Evolutionary conservation across 2,329 filamentous ascomycete species (phyloP).

Genomic region (Magnaporthiopsis incrustans): DNA sequence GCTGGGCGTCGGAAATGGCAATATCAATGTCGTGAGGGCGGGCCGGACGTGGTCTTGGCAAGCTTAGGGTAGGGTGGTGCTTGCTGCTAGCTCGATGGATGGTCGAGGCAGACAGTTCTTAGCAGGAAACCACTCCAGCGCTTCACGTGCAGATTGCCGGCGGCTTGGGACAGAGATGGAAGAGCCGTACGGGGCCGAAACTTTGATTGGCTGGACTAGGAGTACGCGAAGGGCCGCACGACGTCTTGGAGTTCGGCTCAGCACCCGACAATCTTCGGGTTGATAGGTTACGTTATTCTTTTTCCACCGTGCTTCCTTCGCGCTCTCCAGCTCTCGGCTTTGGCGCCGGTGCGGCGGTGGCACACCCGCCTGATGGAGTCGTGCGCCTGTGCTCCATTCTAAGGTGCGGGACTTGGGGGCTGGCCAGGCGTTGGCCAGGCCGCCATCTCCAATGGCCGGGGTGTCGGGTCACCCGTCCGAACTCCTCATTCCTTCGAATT

Average conservation of each 20-base stretch:
- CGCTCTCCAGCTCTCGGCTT: background rate
- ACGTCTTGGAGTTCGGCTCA: background rate
- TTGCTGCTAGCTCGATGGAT: background rate
- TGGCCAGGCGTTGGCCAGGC: background rate
- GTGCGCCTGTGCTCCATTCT: too few species aligned
- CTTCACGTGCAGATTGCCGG: background rate
- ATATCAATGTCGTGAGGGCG: background rate
- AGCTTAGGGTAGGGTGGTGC: background rate
- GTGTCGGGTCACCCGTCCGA: background rate
- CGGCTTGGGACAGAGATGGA: background rate
- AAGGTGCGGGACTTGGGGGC: background rate
- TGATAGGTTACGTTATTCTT: too few species aligned
- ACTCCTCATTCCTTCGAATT: background rate
- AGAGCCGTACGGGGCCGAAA: background rate
- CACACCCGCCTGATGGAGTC: background rate
- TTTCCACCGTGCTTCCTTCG: background rate
- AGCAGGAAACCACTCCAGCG: background rate
- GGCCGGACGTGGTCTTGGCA: background rate
- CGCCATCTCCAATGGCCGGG: background rate
- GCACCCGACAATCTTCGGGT: background rate
- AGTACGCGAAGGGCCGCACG: background rate
- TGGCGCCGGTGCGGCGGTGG: background rate
- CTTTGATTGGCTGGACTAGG: background rate
- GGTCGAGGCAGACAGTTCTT: background rate
- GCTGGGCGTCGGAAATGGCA: background rate